Evolutionary conservation across 2,329 filamentous ascomycete genomes (phyloP).

Genomic region (Conoideocrella luteorostrata): DNA sequence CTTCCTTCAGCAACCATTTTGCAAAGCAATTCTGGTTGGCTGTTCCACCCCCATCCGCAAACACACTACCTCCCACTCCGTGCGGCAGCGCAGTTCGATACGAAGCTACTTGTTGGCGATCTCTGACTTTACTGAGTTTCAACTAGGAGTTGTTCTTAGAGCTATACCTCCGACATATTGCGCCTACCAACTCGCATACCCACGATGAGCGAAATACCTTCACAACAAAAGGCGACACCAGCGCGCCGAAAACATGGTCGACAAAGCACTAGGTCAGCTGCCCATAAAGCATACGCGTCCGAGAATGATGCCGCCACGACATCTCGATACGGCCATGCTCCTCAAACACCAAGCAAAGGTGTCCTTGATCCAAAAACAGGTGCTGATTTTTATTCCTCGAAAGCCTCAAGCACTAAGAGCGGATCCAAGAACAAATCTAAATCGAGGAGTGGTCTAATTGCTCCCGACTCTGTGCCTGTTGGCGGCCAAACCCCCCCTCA

Average conservation of each 20-base stretch:
- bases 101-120: too few relatives aligned
- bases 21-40: too few relatives aligned
- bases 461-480: conserved; percentile 35
- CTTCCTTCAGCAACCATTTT: too few relatives aligned
- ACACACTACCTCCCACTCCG: too few relatives aligned
- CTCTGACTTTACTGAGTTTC: too few relatives aligned
- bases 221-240: conserved; percentile 21
- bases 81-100: too few relatives aligned
- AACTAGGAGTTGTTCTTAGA: too few relatives aligned
- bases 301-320: conserved; percentile 42
- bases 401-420: conserved; percentile 24
- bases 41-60: too few relatives aligned
- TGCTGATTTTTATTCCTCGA: conserved; percentile 15
- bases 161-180: not conserved
- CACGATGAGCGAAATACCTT: conserved; percentile 9
- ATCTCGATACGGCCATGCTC: conserved; percentile 26
- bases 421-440: conserved; percentile 22
- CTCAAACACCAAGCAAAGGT: conserved; percentile 43
- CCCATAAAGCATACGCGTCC: conserved; percentile 51
- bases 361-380: conserved; percentile 28
- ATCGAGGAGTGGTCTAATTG: conserved; percentile 20
- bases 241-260: conserved; percentile 33
- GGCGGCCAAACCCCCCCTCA: conserved; percentile 36
- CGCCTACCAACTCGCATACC: not conserved
- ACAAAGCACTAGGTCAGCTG: conserved; percentile 32